phyloP scores from a whole-genome alignment of 2,329 filamentous ascomycete genomes.

The Sporothrix luriei region DNA sequence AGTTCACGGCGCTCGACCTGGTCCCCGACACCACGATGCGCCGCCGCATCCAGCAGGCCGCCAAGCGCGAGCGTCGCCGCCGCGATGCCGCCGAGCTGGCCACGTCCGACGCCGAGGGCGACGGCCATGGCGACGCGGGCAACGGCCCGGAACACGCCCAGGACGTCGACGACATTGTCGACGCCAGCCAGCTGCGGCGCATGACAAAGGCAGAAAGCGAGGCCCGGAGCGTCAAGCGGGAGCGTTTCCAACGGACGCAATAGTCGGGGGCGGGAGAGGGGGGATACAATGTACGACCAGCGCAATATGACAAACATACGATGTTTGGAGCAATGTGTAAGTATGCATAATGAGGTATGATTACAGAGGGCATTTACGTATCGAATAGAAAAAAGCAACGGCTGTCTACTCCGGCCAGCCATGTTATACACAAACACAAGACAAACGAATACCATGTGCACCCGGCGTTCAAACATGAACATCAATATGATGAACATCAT shows the following conservation, averaged over 20 bases:
- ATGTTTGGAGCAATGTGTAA: background rate
- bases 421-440: too few relatives aligned
- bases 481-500: background rate
- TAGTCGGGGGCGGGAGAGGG: conserved; percentile 24
- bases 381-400: too few relatives aligned
- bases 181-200: conserved; percentile 8
- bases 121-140: conserved; percentile 42
- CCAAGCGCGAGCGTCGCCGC: conserved; percentile 49
- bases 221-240: conserved; percentile 39
- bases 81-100: conserved; percentile 43
- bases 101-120: conserved; percentile 44
- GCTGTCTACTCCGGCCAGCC: too few relatives aligned
- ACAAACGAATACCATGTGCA: background rate
- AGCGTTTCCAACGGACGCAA: conserved; percentile 33
- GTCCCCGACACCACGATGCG: conserved; percentile 59
- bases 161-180: conserved; percentile 24
- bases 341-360: background rate
- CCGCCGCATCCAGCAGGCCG: conserved; percentile 60
- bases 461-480: background rate
- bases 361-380: too few relatives aligned
- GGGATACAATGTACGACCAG: background rate
- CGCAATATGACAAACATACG: background rate
- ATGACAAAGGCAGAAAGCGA: conserved; percentile 33
- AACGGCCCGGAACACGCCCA: conserved; percentile 45
- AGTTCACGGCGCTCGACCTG: conserved; percentile 55